Percentiles rank a stretch among this genome's conserved stretches.
phyloP scores from a whole-genome alignment of 345 rosid species.

The Angophora floribunda region DNA sequence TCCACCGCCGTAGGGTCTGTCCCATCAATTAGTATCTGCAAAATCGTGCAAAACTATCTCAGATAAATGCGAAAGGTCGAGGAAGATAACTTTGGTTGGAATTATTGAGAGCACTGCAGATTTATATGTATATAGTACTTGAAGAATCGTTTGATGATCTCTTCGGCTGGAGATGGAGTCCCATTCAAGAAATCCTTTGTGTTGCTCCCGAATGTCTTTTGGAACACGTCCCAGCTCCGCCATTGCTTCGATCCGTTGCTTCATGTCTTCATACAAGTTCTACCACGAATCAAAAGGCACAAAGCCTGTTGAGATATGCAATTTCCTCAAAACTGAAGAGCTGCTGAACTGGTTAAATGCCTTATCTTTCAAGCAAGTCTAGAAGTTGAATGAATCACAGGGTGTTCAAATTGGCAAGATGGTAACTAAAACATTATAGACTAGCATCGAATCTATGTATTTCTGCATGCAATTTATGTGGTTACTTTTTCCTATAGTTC shows the following conservation, averaged over 20 bases:
- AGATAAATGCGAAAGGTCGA: neutral
- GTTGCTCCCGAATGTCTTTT: constrained; percentile 5
- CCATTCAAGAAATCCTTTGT: constrained; percentile 23
- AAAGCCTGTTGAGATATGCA: neutral
- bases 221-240: constrained; percentile 11
- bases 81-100: neutral
- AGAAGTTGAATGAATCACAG: neutral
- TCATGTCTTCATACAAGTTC: constrained; percentile 26
- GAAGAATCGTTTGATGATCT: constrained; percentile 27
- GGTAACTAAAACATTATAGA: neutral
- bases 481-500: neutral
- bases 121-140: neutral
- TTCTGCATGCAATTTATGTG: neutral
- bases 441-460: neutral
- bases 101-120: neutral
- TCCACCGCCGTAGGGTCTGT: constrained; percentile 8
- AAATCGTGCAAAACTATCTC: neutral
- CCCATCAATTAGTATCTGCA: neutral
- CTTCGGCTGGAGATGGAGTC: constrained; percentile 1
- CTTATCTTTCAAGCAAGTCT: neutral
- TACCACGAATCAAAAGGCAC: neutral
- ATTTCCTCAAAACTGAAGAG: neutral
- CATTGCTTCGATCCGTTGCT: constrained; percentile 6
- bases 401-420: neutral
- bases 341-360: neutral